A percentile compares a stretch with the other conserved stretches of the same genome.
phyloP scores from a whole-genome alignment of 192 early-diverging fungal species.

The Entomortierella chlamydospora region DNA sequence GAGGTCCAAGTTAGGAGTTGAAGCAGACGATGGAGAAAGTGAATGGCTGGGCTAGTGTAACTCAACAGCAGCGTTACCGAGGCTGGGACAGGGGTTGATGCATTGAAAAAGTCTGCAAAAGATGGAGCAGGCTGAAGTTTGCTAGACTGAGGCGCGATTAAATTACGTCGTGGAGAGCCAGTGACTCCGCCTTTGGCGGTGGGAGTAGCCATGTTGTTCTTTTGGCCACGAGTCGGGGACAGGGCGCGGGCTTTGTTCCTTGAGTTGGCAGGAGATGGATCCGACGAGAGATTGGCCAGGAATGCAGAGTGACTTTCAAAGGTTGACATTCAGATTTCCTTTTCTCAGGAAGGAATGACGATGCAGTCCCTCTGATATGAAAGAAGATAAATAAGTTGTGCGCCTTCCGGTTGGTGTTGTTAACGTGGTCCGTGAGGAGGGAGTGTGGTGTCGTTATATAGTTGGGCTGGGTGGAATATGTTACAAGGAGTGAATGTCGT shows the following conservation, averaged over 20 bases:
- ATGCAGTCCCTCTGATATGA: not conserved
- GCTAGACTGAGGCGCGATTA: constrained; percentile 5
- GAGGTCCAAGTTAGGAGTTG: constrained; percentile 59
- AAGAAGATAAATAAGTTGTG: not conserved
- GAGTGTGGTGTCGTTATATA: not conserved
- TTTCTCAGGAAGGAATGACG: not conserved
- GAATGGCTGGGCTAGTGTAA: constrained; percentile 53
- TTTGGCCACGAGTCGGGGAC: not conserved
- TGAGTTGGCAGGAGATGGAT: constrained; percentile 32
- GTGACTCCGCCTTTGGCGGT: not conserved
- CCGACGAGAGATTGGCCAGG: constrained; percentile 42
- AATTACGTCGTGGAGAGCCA: constrained; percentile 9
- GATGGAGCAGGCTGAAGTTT: constrained; percentile 30
- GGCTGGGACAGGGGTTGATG: constrained; percentile 57
- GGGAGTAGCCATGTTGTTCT: constrained; percentile 19
- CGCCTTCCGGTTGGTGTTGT: no score
- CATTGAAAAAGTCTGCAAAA: constrained; percentile 54
- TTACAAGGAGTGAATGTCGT: not conserved
- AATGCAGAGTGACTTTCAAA: constrained; percentile 49
- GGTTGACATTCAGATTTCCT: constrained; percentile 32
- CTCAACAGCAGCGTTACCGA: constrained; percentile 57
- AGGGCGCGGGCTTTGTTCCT: constrained; percentile 20
- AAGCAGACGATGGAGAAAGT: constrained; percentile 47
- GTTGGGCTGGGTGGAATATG: not conserved
- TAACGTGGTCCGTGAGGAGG: not conserved